Base-by-base conservation (phyloP, 176 grass and related monocot species). In the Musa acuminata region DNA sequence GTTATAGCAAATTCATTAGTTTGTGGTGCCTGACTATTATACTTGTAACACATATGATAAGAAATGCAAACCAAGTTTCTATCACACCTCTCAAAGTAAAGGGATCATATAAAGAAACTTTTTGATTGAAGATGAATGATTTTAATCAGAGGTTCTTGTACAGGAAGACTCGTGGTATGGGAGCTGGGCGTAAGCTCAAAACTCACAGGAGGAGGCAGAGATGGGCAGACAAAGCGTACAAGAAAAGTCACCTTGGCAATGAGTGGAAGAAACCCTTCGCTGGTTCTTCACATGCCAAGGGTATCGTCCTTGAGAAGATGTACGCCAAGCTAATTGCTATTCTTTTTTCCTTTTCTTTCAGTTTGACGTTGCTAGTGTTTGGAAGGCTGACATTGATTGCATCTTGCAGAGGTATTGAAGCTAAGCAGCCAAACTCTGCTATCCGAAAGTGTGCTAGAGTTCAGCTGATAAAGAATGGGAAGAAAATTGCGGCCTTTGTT, bases 401-500 rank as follows among this genome's bases (percentile, higher is more conserved):
- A 43, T 43, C 35, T 49, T 25, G 71, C 71, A 72, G 71, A 53
- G 71, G 71, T 23, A 72, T 72, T 55, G 71, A 72, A 72, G 71
- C 71, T 24, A 72, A 72, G 49, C 71, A 72, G 22, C 71, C 71
- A n/a, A 72, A 72, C 71, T 72, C 71, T 72, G 71, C 71, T 25
- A 72, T 72, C 51, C 71, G 71, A 25, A 72, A 72, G 22, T 72
- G 71, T 72, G 71, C 71, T 52, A 72, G 71, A 72, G 71, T 72
- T 54, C 71, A 72, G 50, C 71, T 72, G 51, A 72, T 72, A 72
- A 72, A 72, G 71, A 72, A 55, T 26, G 71, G 71, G 51, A 72
- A 72, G 51, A 72, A 72, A 55, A 72, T 72, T 55, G 71, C 71
- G 14, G 71, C 35, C 35, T 43, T 43, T 43, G 35, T 43, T 43